Evolutionary conservation across 306 rosid genomes (phyloP), one percentile per base, ranked within the genome.

Genomic region (Castanopsis chinensis): DNA sequence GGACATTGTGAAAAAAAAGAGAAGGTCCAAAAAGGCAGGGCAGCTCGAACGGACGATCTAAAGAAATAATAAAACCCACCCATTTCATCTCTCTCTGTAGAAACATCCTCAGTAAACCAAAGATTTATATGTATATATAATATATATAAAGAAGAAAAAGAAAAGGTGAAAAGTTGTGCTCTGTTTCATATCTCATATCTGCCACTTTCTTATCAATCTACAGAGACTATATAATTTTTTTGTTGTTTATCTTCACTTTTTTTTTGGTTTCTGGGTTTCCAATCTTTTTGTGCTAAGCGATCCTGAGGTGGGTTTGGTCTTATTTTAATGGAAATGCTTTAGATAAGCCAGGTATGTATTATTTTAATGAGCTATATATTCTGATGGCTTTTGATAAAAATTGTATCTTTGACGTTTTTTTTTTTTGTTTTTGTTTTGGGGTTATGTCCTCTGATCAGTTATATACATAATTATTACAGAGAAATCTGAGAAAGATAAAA

Each of bases 11-110:
- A 78, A 58, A 70, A 23, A 78, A 25, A 58, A 17, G 30, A 76
- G 80, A 82, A 89, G 91, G 86, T 89, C 96, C 89, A 89, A 82
- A 89, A 86, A 86, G 89, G 81, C 93, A 77, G 86, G 85, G 81
- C 85, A 70, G 80, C 82, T 76, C 71, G 85, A 87, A 75, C 92
- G 85, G 97, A 92, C 89, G 91, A 85, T 92, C 90, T 89, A 83
- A 88, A 86, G 84, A 88, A 88, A 63, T 79, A 72, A 82, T 41
- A 41, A 41, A 6, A 41, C 63, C 61, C 58, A 80, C 83, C 90
- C 84, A 49, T 87, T 87, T 82, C 75, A 25, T 57, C 32, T 37
- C 82, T 21, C 13, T 56, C 49, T 64, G 72, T 51, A 27, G 55
- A 73, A 79, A 83, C 86, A 65, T 78, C 82, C 9, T 63, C 86